These are phyloP conservation scores for Diversispora epigaea DNA, from an alignment of 192 early-diverging fungal genomes.

Conservation along the genomic window DNA sequence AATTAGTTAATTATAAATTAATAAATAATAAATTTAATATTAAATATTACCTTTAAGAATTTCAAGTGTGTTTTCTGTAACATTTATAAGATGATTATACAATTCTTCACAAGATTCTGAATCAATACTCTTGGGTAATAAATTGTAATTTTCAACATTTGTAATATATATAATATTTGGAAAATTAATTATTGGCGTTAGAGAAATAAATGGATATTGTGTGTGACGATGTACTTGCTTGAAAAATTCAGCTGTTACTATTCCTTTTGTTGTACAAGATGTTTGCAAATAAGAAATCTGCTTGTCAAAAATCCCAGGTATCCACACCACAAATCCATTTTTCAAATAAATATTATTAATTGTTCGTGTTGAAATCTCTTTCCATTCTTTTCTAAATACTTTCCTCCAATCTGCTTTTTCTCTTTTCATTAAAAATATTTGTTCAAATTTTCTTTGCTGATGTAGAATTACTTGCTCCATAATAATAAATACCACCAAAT, in stretches of 20 bases:
- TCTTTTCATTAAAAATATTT: not conserved
- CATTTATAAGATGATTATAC: too few species aligned
- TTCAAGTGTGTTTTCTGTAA: too few species aligned
- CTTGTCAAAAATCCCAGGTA: not conserved
- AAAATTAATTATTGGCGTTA: too few species aligned
- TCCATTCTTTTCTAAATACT: constrained; percentile 4
- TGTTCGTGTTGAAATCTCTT: not conserved
- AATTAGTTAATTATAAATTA: too few species aligned
- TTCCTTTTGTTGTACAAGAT: constrained; percentile 5
- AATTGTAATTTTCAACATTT: too few species aligned
- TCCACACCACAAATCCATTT: constrained; percentile 15
- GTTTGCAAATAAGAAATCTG: constrained; percentile 1
- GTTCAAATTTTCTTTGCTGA: not conserved
- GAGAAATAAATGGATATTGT: not conserved
- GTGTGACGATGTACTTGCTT: not conserved
- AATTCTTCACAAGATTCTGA: too few species aligned
- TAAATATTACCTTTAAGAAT: too few species aligned
- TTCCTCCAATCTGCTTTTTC: constrained; percentile 4
- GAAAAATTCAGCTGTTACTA: not conserved
- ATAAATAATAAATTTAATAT: too few species aligned
- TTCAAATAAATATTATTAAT: constrained; percentile 3
- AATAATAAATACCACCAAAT: too few species aligned
- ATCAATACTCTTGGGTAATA: too few species aligned
- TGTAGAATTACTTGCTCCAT: not conserved
- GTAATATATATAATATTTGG: too few species aligned